Evolutionary conservation across 352 stramenopile species (phyloP).

Genomic region (Stephanocyclus meneghinianus): DNA sequence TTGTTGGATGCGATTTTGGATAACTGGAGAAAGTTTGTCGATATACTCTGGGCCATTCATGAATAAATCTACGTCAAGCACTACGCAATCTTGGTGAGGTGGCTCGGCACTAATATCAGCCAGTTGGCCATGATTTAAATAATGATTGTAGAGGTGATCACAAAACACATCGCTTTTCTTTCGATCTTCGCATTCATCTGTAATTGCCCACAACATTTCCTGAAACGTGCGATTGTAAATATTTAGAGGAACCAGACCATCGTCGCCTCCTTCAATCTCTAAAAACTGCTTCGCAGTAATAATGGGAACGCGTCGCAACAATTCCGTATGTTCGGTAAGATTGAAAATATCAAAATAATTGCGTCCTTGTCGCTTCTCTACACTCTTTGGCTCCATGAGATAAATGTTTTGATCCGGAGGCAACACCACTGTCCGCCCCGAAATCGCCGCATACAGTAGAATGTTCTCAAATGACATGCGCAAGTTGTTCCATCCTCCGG

Average conservation of each 20-base stretch:
- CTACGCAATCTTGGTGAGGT: constrained; percentile 51
- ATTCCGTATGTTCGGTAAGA: constrained; percentile 52
- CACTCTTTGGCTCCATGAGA: constrained; percentile 67
- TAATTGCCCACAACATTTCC: constrained; percentile 28
- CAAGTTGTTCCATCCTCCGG: constrained; percentile 84
- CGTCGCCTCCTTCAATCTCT: constrained; percentile 57
- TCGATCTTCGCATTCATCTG: constrained; percentile 32
- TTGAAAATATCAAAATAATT: constrained; percentile 73
- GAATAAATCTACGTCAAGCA: constrained; percentile 70
- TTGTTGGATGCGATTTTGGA: constrained; percentile 34
- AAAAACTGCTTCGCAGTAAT: constrained; percentile 76
- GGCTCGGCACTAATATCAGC: constrained; percentile 38
- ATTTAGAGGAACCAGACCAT: constrained; percentile 30
- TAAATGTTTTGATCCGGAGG: constrained; percentile 84
- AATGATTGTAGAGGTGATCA: constrained; percentile 60
- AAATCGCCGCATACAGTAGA: constrained; percentile 79
- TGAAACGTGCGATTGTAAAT: constrained; percentile 30
- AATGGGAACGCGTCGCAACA: constrained; percentile 66
- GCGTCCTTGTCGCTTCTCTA: constrained; percentile 46
- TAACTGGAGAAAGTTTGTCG: constrained; percentile 40
- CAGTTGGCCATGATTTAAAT: constrained; percentile 45
- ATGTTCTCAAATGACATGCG: constrained; percentile 86
- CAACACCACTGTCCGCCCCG: constrained; percentile 85
- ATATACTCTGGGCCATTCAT: constrained; percentile 25
- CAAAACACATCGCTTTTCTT: constrained; percentile 51